Percentiles rank a stretch among this genome's conserved stretches.
phyloP scores from a whole-genome alignment of 2,329 filamentous ascomycete genomes.

The Gyromitra esculenta region DNA sequence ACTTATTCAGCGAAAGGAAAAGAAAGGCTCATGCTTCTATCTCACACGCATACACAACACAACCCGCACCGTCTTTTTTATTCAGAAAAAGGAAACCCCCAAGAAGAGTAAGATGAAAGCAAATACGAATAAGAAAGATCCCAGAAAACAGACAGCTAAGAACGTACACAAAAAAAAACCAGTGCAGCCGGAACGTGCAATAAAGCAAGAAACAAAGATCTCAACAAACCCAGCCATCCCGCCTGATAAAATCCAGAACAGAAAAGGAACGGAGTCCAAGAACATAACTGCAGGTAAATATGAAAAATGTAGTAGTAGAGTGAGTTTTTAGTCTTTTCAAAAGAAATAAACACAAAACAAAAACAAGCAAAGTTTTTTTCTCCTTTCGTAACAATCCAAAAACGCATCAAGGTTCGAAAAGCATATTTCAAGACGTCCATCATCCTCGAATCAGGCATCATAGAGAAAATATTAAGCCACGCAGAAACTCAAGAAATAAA shows the following conservation, averaged over 20 bases:
- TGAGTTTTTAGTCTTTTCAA: conserved; percentile 47
- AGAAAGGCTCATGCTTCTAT: conserved; percentile 46
- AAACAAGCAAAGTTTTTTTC: conserved; percentile 37
- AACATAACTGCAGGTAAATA: conserved; percentile 39
- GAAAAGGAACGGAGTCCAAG: conserved; percentile 10
- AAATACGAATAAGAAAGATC: conserved; percentile 30
- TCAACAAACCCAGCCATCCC: conserved; percentile 16
- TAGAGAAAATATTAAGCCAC: conserved; percentile 11
- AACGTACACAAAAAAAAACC: conserved; percentile 34
- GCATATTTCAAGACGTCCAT: conserved; percentile 29
- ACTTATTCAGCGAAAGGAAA: conserved; percentile 44
- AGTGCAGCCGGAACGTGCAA: conserved; percentile 17
- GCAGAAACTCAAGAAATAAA: conserved; percentile 43
- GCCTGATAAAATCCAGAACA: conserved; percentile 15
- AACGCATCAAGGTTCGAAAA: conserved; percentile 14
- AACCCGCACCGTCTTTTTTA: conserved; percentile 35
- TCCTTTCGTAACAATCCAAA: conserved; percentile 20
- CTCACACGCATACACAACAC: conserved; percentile 29
- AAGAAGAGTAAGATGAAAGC: conserved; percentile 29
- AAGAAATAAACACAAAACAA: conserved; percentile 28
- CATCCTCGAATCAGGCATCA: conserved; percentile 25
- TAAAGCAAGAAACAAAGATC: conserved; percentile 15
- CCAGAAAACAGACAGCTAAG: conserved; percentile 27
- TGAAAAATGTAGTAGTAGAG: conserved; percentile 31
- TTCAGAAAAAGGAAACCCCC: conserved; percentile 48